Conservation (phyloP, 2,329 filamentous ascomycete genomes). For the Ceratocystis cacaofunesta region DNA sequence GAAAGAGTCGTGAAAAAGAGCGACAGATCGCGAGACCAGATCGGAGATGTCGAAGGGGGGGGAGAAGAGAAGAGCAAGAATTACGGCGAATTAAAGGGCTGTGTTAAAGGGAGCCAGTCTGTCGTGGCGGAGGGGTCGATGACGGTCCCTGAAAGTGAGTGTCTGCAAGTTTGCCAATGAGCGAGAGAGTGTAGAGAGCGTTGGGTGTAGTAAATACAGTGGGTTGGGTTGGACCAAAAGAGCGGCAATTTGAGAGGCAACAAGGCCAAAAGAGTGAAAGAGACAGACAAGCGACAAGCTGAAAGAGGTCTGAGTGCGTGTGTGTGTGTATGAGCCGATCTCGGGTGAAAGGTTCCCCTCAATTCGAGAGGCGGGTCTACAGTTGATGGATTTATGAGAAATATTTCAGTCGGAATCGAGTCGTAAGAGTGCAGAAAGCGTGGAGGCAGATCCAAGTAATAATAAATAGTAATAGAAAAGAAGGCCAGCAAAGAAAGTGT, state of each 20-base stretch:
- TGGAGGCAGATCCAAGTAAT: conserved; percentile 1
- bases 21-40: conserved; percentile 18
- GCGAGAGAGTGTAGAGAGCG: conserved; percentile 2
- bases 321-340: not conserved
- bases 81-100: conserved; percentile 7
- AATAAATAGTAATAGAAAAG: conserved; percentile 21
- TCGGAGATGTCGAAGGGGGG: conserved; percentile 9
- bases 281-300: not conserved
- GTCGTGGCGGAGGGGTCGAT: not conserved
- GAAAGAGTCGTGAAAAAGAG: conserved; percentile 16
- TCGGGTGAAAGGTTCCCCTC: not conserved
- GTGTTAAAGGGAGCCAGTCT: conserved; percentile 9
- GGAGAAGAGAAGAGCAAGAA: not conserved
- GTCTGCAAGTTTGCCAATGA: not conserved
- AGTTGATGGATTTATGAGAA: conserved; percentile 17
- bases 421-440: conserved; percentile 10
- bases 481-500: conserved; percentile 20
- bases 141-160: not conserved
- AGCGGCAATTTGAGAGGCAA: not conserved
- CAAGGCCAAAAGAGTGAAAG: not conserved
- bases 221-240: not conserved
- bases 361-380: not conserved
- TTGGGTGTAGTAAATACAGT: not conserved
- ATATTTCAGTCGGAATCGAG: conserved; percentile 8
- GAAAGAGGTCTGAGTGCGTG: conserved; percentile 17